phyloP scores from a whole-genome alignment of 2,329 filamentous ascomycete species.

The Metarhizium album region DNA sequence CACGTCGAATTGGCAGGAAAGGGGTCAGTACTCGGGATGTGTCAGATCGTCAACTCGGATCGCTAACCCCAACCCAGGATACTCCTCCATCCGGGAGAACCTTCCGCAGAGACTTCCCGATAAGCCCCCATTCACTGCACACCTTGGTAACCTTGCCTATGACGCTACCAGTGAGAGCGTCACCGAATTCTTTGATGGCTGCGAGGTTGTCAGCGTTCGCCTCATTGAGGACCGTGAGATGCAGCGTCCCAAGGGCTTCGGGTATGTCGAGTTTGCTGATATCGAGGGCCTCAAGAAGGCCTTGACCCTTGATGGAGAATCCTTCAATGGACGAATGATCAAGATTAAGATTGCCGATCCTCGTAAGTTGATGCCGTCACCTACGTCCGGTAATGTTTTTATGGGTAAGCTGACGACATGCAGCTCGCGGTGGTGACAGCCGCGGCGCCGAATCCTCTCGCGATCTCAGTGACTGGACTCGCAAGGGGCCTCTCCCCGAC shows the following conservation, averaged over 20 bases:
- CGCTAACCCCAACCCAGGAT: slow-evolving; percentile 32
- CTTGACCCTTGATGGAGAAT: slow-evolving; percentile 67
- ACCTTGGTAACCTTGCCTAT: slow-evolving; percentile 94
- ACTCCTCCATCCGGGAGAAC: slow-evolving; percentile 54
- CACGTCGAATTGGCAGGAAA: slow-evolving; percentile 31
- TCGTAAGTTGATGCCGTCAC: slow-evolving; percentile 50
- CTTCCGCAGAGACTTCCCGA: slow-evolving; percentile 66
- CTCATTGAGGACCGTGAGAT: slow-evolving; percentile 96
- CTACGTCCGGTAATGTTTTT: neutral
- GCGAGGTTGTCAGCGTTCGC: slow-evolving; percentile 80
- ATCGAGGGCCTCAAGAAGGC: slow-evolving; percentile 88
- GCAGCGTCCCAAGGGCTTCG: slow-evolving; percentile 92
- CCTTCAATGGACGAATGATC: slow-evolving; percentile 81
- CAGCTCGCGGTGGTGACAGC: slow-evolving; percentile 71
- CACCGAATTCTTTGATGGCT: slow-evolving; percentile 73
- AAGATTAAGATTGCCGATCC: slow-evolving; percentile 94
- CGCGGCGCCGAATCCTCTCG: slow-evolving; percentile 51
- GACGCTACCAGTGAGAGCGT: slow-evolving; percentile 80
- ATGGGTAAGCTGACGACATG: slow-evolving; percentile 23
- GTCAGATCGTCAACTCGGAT: neutral
- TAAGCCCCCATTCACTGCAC: slow-evolving; percentile 89
- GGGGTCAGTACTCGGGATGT: slow-evolving; percentile 24
- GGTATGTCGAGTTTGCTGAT: slow-evolving; percentile 87
- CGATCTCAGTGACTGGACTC: slow-evolving; percentile 83
- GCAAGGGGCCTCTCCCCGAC: slow-evolving; percentile 77